Evolutionary conservation across 108 stramenopile species (phyloP).

Genomic region (Fragilariopsis cylindrus): DNA sequence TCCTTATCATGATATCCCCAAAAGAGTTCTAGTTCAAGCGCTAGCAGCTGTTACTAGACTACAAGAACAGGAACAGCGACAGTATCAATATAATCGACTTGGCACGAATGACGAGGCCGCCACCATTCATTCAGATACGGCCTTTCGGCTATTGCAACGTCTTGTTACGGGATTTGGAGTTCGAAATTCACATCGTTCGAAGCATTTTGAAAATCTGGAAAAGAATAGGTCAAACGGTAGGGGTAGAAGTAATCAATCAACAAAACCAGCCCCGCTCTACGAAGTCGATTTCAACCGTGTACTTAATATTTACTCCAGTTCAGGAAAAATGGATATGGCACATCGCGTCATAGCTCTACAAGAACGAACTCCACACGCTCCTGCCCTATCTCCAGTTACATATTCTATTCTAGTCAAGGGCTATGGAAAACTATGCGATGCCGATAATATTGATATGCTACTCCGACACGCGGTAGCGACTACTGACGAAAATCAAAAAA

Average conservation of each 20-base stretch:
- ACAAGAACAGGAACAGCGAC: slow-evolving; percentile 18
- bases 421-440: slow-evolving; percentile 63
- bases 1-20: slow-evolving; percentile 56
- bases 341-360: slow-evolving; percentile 76
- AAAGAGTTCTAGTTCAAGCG: slow-evolving; percentile 48
- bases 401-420: slow-evolving; percentile 83
- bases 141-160: slow-evolving; percentile 76
- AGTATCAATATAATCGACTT: slow-evolving; percentile 6
- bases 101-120: background rate
- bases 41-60: slow-evolving; percentile 55
- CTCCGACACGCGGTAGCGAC: slow-evolving; percentile 54
- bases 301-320: slow-evolving; percentile 57
- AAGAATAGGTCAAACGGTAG: background rate
- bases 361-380: slow-evolving; percentile 58
- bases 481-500: slow-evolving; percentile 29
- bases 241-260: background rate
- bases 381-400: slow-evolving; percentile 64
- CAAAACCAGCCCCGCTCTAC: slow-evolving; percentile 26
- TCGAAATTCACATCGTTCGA: slow-evolving; percentile 32
- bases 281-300: slow-evolving; percentile 83
- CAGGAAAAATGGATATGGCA: slow-evolving; percentile 63
- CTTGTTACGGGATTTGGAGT: slow-evolving; percentile 65
- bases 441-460: slow-evolving; percentile 57
- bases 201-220: background rate
- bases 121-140: slow-evolving; percentile 42